Evolutionary conservation across 768 basidiomycete genomes (phyloP).

Genomic region (Hemileccinum impolitum): DNA sequence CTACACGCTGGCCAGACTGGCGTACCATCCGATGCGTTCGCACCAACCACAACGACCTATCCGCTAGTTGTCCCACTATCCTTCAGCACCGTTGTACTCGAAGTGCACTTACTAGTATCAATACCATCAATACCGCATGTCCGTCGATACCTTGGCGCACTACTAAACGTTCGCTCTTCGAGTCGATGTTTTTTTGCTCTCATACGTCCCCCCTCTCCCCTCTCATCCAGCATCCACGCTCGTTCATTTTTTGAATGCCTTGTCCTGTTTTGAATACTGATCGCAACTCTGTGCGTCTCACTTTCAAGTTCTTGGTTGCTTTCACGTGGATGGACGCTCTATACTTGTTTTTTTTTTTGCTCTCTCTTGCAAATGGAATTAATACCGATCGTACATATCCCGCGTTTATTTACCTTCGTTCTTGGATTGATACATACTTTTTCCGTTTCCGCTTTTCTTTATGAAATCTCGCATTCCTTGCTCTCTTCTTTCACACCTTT

Average conservation of each 20-base stretch:
- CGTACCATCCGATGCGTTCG: not conserved
- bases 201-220: not conserved
- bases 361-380: constrained; percentile 14
- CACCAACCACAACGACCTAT: not conserved
- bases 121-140: constrained; percentile 1
- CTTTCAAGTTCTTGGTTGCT: not conserved
- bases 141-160: constrained; percentile 14
- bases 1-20: not conserved
- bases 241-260: not conserved
- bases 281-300: not conserved
- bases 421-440: constrained; percentile 1
- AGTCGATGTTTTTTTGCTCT: constrained; percentile 7
- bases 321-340: constrained; percentile 2
- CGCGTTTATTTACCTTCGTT: not conserved
- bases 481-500: not conserved
- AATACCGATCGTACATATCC: constrained; percentile 13
- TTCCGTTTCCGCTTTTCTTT: not conserved
- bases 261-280: constrained; percentile 1
- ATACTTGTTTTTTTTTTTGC: not conserved
- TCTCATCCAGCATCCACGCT: not conserved
- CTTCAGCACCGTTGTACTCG: constrained; percentile 14
- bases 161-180: constrained; percentile 4
- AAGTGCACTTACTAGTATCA: constrained; percentile 10
- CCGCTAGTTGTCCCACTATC: not conserved
- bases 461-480: not conserved